phyloP scores from a whole-genome alignment of 257 asterid species.

The Forsythia suspensa region DNA sequence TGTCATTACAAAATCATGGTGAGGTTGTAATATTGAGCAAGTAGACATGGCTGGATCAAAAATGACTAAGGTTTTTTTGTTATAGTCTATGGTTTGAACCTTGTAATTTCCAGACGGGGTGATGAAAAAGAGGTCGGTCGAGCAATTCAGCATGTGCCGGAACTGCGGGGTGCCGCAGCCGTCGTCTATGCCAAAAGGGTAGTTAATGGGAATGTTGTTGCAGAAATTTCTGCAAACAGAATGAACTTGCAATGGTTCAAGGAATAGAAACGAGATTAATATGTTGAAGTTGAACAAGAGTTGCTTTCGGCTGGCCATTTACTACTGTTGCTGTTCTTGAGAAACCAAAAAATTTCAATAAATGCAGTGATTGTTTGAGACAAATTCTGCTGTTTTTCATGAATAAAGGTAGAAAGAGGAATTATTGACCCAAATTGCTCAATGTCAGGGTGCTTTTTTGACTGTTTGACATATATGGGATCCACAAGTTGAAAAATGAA shows the following conservation, averaged over 20 bases:
- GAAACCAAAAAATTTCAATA: neutral
- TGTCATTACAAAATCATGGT: conserved; percentile 74
- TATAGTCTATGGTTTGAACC: conserved; percentile 69
- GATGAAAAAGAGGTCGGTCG: conserved; percentile 60
- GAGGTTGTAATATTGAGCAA: conserved; percentile 91
- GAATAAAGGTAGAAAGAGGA: neutral
- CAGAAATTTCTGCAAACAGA: conserved; percentile 67
- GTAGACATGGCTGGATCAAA: conserved; percentile 93
- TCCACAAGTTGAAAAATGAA: conserved; percentile 16
- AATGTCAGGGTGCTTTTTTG: conserved; percentile 30
- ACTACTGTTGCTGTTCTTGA: neutral
- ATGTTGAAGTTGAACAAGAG: conserved; percentile 6
- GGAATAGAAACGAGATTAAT: conserved; percentile 6
- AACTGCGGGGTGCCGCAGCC: conserved; percentile 86
- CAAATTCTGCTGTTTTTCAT: conserved; percentile 24
- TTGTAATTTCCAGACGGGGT: conserved; percentile 93
- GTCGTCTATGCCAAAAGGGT: conserved; percentile 84
- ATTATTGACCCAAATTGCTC: conserved; percentile 25
- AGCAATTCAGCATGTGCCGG: conserved; percentile 77
- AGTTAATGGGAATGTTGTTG: conserved; percentile 69
- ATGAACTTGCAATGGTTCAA: neutral
- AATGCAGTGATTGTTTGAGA: neutral
- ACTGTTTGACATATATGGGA: conserved; percentile 15
- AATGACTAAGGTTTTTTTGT: conserved; percentile 35
- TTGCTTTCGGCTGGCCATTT: neutral